These are phyloP conservation scores for Purpureocillium lavendulum DNA, from an alignment of 2,329 filamentous ascomycete species.

Conservation along the genomic window DNA sequence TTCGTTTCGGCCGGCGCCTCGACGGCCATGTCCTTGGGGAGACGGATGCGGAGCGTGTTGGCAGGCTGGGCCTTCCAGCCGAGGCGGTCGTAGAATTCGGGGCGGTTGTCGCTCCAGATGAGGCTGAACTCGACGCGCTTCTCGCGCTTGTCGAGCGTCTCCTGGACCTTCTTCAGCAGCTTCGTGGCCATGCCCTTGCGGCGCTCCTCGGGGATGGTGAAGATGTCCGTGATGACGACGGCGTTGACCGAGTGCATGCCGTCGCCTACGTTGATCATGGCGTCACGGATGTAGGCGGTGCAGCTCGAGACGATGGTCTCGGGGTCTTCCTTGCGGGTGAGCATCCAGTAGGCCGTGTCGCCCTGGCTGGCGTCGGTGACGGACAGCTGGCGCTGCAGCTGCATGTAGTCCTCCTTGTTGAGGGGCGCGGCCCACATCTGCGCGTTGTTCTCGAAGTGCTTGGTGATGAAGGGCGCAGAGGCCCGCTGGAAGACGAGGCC, in stretches of 20 bases:
- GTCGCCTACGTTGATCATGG: constrained; percentile 8
- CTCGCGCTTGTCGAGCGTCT: constrained; percentile 19
- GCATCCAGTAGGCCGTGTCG: constrained; percentile 18
- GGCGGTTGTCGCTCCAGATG: constrained; percentile 24
- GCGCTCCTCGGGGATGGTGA: constrained; percentile 24
- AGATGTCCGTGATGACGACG: constrained; percentile 25
- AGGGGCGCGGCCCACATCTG: constrained; percentile 10
- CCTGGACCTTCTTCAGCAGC: constrained; percentile 22
- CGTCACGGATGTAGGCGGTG: constrained; percentile 16
- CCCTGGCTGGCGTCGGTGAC: constrained; percentile 1
- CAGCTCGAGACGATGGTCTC: constrained; percentile 24
- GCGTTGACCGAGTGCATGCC: constrained; percentile 16
- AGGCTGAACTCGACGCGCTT: constrained; percentile 22
- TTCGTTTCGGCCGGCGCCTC: constrained; percentile 11
- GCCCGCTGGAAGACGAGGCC: constrained; percentile 10
- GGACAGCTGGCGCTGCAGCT: constrained; percentile 8
- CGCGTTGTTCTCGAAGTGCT: constrained; percentile 12
- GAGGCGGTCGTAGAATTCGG: constrained; percentile 21
- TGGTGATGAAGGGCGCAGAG: constrained; percentile 5
- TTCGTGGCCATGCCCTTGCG: constrained; percentile 24
- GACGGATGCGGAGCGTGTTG: constrained; percentile 21
- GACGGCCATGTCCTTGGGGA: constrained; percentile 11
- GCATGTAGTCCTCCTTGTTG: constrained; percentile 7
- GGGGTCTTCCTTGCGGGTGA: constrained; percentile 18
- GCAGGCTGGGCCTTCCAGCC: constrained; percentile 25